phyloP scores from a whole-genome alignment of 2,329 filamentous ascomycete species.

The Fusarium algeriense region DNA sequence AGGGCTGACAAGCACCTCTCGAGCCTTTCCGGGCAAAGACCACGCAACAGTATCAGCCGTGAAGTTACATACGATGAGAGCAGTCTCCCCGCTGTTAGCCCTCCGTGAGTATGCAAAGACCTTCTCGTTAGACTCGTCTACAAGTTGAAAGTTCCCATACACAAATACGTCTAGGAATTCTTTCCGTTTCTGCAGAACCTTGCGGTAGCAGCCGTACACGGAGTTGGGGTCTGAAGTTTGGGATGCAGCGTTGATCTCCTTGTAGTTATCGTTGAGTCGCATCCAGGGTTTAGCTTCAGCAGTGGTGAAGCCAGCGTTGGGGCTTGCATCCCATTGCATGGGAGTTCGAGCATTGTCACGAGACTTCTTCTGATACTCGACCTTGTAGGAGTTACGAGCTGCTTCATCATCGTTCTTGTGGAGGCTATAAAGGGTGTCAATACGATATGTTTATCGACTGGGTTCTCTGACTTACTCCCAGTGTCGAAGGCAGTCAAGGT shows the following conservation, averaged over 20 bases:
- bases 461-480: constrained; percentile 55
- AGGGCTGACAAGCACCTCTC: constrained; percentile 53
- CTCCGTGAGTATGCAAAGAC: constrained; percentile 56
- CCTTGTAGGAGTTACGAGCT: constrained; percentile 52
- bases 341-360: constrained; percentile 79
- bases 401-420: constrained; percentile 56
- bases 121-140: constrained; percentile 53
- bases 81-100: constrained; percentile 49
- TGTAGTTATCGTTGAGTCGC: constrained; percentile 73
- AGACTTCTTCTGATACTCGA: constrained; percentile 68
- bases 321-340: constrained; percentile 75
- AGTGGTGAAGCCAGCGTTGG: constrained; percentile 74
- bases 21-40: constrained; percentile 45
- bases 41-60: constrained; percentile 50
- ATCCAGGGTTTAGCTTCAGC: constrained; percentile 72
- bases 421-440: constrained; percentile 45
- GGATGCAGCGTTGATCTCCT: constrained; percentile 70
- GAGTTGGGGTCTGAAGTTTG: constrained; percentile 63
- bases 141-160: constrained; percentile 68
- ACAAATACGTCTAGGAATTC: constrained; percentile 72
- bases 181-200: constrained; percentile 71
- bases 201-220: constrained; percentile 72
- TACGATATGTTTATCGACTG: background rate
- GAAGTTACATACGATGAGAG: constrained; percentile 57
- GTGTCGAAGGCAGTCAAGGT: constrained; percentile 70